Percentiles rank a stretch among this genome's conserved stretches.
Conservation (phyloP, 495 filamentous ascomycete genomes). For the Gamarada debralockiae region DNA sequence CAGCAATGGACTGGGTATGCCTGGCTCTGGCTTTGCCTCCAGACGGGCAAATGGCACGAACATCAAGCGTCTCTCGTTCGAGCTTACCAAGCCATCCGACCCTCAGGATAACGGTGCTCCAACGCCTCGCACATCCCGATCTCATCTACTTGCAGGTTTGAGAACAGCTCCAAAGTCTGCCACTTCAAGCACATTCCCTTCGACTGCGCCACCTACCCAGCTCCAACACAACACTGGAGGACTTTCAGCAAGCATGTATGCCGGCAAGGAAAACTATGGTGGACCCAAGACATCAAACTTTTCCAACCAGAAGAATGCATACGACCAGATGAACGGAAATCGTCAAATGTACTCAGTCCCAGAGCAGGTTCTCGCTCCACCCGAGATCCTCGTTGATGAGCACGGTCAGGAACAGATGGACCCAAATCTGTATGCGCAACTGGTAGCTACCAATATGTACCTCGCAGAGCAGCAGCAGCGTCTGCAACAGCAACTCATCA, state of each 20-base stretch:
- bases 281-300: slow-evolving; percentile 47
- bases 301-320: slow-evolving; percentile 41
- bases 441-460: slow-evolving; percentile 81
- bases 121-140: slow-evolving; percentile 90
- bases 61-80: slow-evolving; percentile 85
- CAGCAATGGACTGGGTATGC: slow-evolving; percentile 67
- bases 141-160: slow-evolving; percentile 84
- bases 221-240: slow-evolving; percentile 26
- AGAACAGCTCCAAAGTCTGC: slow-evolving; percentile 91
- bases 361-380: slow-evolving; percentile 85
- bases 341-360: slow-evolving; percentile 65
- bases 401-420: slow-evolving; percentile 67
- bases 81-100: slow-evolving; percentile 45
- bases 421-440: slow-evolving; percentile 74
- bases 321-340: slow-evolving; percentile 39
- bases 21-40: slow-evolving; percentile 76
- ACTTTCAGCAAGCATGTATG: slow-evolving; percentile 45
- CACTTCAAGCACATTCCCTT: slow-evolving; percentile 57
- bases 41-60: slow-evolving; percentile 71
- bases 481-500: slow-evolving; percentile 58
- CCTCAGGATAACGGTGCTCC: slow-evolving; percentile 51
- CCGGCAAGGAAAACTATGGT: slow-evolving; percentile 36
- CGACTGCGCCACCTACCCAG: slow-evolving; percentile 54
- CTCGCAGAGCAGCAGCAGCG: slow-evolving; percentile 86
- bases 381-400: slow-evolving; percentile 67